Base-by-base conservation (phyloP, 1,139 yeast genomes). In the Yamadazyma diddensiae region DNA sequence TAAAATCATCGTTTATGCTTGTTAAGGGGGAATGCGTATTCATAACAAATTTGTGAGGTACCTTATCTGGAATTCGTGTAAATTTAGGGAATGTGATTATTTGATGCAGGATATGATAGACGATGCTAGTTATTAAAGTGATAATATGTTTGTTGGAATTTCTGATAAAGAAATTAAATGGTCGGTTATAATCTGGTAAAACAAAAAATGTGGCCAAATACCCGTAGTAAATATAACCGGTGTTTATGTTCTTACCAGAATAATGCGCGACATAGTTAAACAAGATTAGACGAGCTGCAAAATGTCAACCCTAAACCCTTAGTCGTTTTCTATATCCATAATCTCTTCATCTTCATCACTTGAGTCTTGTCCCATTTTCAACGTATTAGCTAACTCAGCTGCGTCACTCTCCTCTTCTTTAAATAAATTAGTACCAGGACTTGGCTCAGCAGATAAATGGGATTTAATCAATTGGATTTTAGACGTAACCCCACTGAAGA, bases 241-340 rank as follows among this genome's bases (percentile, higher is more conserved):
- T n/a, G n/a, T n/a, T n/a, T n/a, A n/a, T n/a, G n/a, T n/a, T n/a
- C n/a, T n/a, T n/a, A n/a, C n/a, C n/a, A n/a, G n/a, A n/a, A n/a
- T n/a, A n/a, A n/a, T n/a, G n/a, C n/a, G n/a, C n/a, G n/a, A n/a
- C n/a, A n/a, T n/a, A n/a, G n/a, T n/a, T n/a, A n/a, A n/a, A n/a
- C n/a, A n/a, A n/a, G n/a, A n/a, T n/a, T n/a, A n/a, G n/a, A n/a
- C n/a, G n/a, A n/a, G n/a, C n/a, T n/a, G n/a, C n/a, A n/a, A n/a
- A n/a, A n/a, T n/a, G n/a, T n/a, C n/a, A n/a, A n/a, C n/a, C n/a
- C n/a, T n/a, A n/a, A n/a, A n/a, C n/a, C 11, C 15, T 38, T 45
- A 66, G 33, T 77, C 82, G 47, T 80, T 73, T 45, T 79, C 85
- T 24, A 79, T 62, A 47, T 78, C 84, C 82, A 80, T 79, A 6